Base-by-base conservation (phyloP, 164 flowering plant species). In the Chloranthus sessilifolius region DNA sequence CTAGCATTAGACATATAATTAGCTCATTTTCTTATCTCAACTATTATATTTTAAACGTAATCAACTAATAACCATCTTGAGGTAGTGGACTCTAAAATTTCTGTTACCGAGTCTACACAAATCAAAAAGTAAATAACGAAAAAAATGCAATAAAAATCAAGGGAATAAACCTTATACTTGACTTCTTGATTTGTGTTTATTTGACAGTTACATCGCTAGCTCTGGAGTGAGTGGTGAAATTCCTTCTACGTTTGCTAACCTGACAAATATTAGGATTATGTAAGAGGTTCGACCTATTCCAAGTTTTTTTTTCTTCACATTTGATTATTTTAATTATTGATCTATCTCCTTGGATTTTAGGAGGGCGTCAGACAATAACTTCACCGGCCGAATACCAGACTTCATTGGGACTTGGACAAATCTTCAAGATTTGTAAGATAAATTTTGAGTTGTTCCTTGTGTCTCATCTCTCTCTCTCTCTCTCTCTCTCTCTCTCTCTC, bases 301-400 rank as follows among this genome's bases (percentile, higher is more conserved):
- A 10, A 11, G n/a, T 37, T 10, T 37, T 37, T n/a, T 37, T 10
- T 37, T n/a, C 16, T 5, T 37, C 15, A 11, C 16, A 10, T 6
- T 37, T 14, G 11, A 14, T n/a, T 37, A n/a, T 37, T 37, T 10
- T 10, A 1, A 11, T 9, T 37, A 6, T 37, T 37, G 1, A 37
- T 9, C 27, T 26, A 24, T 19, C 5, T 38, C 17, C 11, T 43
- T 7, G 39, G 53, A 6, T 66, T 27, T 60, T 70, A 82, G 95
- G 47, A 74, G 85, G 88, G 81, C 74, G 15, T 78, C 82, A 2
- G 83, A 81, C 54, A 77, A 52, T 50, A 66, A 53, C 35, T 50
- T 83, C 21, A 81, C 86, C 0, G 91, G 95, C 15, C 61, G 24
- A 26, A 73, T 83, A 62, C 95, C 91, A 0, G 79, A 73, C 34